These are phyloP conservation scores for Cetraspora pellucida DNA, from an alignment of 192 early-diverging fungal species.

Conservation along the genomic window DNA sequence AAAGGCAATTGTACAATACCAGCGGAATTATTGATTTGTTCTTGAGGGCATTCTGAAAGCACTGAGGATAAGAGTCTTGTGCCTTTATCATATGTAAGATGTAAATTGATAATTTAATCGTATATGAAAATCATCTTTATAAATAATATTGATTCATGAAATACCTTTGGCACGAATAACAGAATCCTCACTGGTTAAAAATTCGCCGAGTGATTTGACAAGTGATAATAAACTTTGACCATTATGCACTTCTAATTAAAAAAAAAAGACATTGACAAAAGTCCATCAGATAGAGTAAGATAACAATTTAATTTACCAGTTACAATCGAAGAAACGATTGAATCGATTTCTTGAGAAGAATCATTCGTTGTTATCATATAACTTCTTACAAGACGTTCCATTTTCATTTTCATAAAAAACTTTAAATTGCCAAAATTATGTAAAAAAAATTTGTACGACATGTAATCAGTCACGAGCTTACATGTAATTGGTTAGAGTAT, in stretches of 20 bases:
- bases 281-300: not conserved
- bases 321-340: conserved; percentile 5
- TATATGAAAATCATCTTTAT: conserved; percentile 15
- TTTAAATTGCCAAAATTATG: not conserved
- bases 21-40: conserved; percentile 53
- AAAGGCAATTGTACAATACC: conserved; percentile 39
- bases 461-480: no score
- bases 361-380: conserved; percentile 29
- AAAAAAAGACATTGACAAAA: not conserved
- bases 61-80: conserved; percentile 68
- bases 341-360: not conserved
- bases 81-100: conserved; percentile 40
- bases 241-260: conserved; percentile 38
- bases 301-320: not conserved
- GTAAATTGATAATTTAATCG: not conserved
- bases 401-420: not conserved
- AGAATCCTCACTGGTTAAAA: conserved; percentile 81
- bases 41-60: conserved; percentile 52
- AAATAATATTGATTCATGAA: not conserved
- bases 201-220: conserved; percentile 78
- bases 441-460: no score
- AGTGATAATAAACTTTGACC: conserved; percentile 67
- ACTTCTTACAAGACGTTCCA: conserved; percentile 28
- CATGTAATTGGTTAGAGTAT: no score
- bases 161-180: conserved; percentile 82